Conservation (phyloP, 495 filamentous ascomycete genomes). For the Lentithecium fluviatile region DNA sequence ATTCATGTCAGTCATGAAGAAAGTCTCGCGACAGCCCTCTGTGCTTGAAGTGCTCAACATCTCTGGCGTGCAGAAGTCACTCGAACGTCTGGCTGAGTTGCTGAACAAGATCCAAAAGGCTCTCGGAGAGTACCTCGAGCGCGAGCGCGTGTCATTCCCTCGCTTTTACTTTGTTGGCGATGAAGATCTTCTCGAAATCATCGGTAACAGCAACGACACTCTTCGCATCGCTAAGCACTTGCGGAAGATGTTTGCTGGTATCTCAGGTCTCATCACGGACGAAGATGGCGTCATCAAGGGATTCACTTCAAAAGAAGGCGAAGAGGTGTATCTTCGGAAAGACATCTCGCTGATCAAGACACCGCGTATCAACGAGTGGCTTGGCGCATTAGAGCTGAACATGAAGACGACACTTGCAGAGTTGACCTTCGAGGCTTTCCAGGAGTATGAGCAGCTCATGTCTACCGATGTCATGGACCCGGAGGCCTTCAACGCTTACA, state of each 20-base stretch:
- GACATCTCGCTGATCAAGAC: conserved; percentile 89
- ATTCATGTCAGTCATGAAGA: conserved; percentile 97
- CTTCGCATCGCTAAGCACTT: conserved; percentile 95
- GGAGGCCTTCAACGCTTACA: conserved; percentile 68
- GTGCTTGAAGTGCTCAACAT: conserved; percentile 95
- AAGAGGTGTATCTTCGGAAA: conserved; percentile 81
- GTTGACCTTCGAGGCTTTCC: conserved; percentile 78
- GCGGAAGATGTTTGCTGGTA: conserved; percentile 99
- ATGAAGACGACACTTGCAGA: conserved; percentile 96
- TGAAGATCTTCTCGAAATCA: conserved; percentile 98
- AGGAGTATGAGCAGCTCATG: conserved; percentile 73
- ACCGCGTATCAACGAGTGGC: conserved; percentile 97
- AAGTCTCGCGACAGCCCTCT: conserved; percentile 90
- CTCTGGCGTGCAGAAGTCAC: conserved; percentile 87
- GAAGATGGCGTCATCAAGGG: conserved; percentile 85
- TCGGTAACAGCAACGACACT: conserved; percentile 97
- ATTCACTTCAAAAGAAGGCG: conserved; percentile 93
- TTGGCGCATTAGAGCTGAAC: conserved; percentile 80
- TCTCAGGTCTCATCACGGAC: conserved; percentile 86
- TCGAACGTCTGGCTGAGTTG: conserved; percentile 90
- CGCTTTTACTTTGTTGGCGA: conserved; percentile 99
- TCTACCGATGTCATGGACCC: conserved; percentile 62
- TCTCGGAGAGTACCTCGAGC: conserved; percentile 95
- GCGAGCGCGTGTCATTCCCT: conserved; percentile 93
- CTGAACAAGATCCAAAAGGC: conserved; percentile 99